These are phyloP conservation scores for Camellia japonica DNA, from an alignment of 148 eudicot genomes.

Conservation along the genomic window DNA sequence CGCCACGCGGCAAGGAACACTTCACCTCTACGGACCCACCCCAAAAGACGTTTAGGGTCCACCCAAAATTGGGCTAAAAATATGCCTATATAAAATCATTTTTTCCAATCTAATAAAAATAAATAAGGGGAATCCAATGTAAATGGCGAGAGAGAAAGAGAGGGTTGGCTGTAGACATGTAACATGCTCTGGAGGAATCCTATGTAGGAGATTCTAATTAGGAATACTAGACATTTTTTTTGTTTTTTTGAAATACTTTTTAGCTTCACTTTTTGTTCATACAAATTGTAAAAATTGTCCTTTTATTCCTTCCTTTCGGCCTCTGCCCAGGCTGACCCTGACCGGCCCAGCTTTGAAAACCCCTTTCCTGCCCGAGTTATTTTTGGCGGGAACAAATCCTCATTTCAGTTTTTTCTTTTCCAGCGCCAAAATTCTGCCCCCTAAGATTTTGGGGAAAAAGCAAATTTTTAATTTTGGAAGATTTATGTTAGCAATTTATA, in stretches of 20 bases:
- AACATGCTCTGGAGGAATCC: constrained; percentile 16
- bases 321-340: constrained; percentile 1
- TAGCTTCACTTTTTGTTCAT: not conserved
- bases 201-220: constrained; percentile 6
- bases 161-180: not conserved
- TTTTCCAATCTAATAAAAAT: no score
- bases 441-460: not conserved
- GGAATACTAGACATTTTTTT: not conserved
- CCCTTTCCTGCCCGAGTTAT: not conserved
- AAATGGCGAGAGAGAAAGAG: not conserved
- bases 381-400: constrained; percentile 1
- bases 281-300: constrained; percentile 6
- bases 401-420: not conserved
- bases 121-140: constrained; percentile 11
- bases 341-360: not conserved
- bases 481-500: no score
- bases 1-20: no score
- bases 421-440: not conserved
- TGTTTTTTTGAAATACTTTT: no score
- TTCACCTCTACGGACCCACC: no score
- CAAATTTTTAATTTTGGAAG: no score
- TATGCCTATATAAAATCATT: no score
- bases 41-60: no score
- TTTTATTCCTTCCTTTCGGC: not conserved
- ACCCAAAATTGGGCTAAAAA: no score